Conservation (phyloP, 768 basidiomycete genomes). For the Lactifluus echinatus region DNA sequence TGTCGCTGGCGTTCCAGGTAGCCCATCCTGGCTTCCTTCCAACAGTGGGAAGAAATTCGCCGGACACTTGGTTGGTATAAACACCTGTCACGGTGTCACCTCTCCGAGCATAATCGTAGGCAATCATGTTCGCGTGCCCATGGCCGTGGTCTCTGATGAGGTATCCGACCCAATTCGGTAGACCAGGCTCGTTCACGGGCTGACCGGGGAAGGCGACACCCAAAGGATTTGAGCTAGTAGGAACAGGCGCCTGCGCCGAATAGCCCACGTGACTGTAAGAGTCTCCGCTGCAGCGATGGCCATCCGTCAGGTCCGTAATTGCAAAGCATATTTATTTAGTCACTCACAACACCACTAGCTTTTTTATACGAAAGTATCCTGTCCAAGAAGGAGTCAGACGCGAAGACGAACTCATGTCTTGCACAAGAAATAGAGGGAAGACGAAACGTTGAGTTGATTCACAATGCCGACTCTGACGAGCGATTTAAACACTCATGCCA, state of each 20-base stretch:
- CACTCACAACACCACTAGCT: conserved; percentile 16
- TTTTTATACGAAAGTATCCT: conserved; percentile 11
- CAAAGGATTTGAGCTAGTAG: conserved; percentile 13
- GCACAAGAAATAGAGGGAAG: neutral
- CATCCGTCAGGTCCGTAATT: neutral
- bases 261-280: conserved; percentile 17
- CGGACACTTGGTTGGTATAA: conserved; percentile 6
- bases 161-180: conserved; percentile 19
- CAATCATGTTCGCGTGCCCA: conserved; percentile 17
- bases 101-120: conserved; percentile 19
- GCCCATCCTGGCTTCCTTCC: conserved; percentile 32
- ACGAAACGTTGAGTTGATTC: neutral
- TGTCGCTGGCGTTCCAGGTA: conserved; percentile 34
- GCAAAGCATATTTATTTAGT: neutral
- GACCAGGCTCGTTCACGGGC: conserved; percentile 10
- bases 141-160: conserved; percentile 15
- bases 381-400: conserved; percentile 16
- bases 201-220: conserved; percentile 15
- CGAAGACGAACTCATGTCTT: conserved; percentile 7
- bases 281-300: conserved; percentile 5
- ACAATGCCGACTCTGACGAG: neutral
- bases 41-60: conserved; percentile 22
- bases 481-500: neutral
- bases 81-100: conserved; percentile 23
- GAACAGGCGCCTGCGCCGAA: conserved; percentile 10